Base-by-base conservation (phyloP, 129 eudicot genomes). In the Heracleum sosnowskyi region DNA sequence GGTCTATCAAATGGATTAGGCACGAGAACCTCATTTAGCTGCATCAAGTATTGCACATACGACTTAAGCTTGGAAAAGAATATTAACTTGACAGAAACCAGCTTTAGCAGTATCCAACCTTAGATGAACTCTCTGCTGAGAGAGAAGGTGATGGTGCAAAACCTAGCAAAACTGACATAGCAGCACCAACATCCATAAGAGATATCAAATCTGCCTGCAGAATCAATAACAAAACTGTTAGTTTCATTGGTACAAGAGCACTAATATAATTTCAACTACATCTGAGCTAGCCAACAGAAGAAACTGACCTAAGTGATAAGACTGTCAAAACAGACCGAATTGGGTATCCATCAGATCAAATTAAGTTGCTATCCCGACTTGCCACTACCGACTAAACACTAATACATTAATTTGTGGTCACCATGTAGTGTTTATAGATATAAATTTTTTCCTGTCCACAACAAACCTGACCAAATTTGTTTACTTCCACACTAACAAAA, bases 1-100 rank as follows among this genome's bases (percentile, higher is more conserved):
- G 98, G 98, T 81, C 92, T 87, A 80, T 80, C 83, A 75, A 95
- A 95, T 31, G 97, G 98, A 81, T 92, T 95, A 60, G 98, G 92
- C 80, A 69, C 24, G 76, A 95, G 96, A 68, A 95, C 85, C 82
- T 91, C 91, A 82, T 90, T 95, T 63, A 95, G 84, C 98, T 95
- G 96, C 86, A 87, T 78, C 78, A 63, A 53, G 78, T 31, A 37
- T 28, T 76, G 34, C 33, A 74, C 62, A 76, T 22, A 16, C 13
- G 79, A 51, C 57, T 80, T 34, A 81, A 40, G 74, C 41, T 77
- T 57, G 35, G 51, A 76, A 76, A 28, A 64, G 18, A 4, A 69
- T 24, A 16, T 70, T 15, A 11, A 31, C 39, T 7, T 47, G 22
- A 39, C 22, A 46, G 41, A 29, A n/a, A 15, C 29, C 35, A 22